Base-by-base conservation (phyloP, 2,329 filamentous ascomycete genomes). In the Cryphonectria parasitica region DNA sequence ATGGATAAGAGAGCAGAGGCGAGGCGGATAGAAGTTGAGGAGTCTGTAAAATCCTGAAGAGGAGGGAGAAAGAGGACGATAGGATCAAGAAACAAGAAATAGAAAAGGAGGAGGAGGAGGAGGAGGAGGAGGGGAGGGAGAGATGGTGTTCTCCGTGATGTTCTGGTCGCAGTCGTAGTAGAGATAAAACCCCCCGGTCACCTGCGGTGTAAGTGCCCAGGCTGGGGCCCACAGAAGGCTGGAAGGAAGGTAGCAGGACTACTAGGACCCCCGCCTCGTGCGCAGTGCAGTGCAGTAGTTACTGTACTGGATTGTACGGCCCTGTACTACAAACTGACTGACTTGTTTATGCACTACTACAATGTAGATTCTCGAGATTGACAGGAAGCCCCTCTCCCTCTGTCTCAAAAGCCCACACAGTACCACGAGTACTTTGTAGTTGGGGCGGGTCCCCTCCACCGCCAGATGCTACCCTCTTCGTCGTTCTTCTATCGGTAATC, bases 141-240 rank as follows among this genome's bases (percentile, higher is more conserved):
- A 63, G 28, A n/a, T 41, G 68, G 39, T 43, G 64, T 41, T 62
- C 25, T 62, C 25, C 28, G 64, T 72, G 70, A 72, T 69, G 49
- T 66, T 66, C 39, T 70, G 49, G 64, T 72, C 45, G 67, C 31
- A 36, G 56, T 61, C 28, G 56, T 34, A 22, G 17, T 34, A 39
- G 58, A 61, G 58, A 61, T 19, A 61, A 36, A 54, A 60, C 43
- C 56, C 52, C 65, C 65, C 39, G 31, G 64, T 65, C 64, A 28
- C 43, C 64, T 65, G 64, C 64, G 45, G 43, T 65, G 64, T 65
- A 65, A 65, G 64, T 65, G 45, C 45, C 64, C 43, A 49, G 43
- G 22, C 31, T 54, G 19, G 45, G 45, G 19, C 45, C 64, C 45
- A 52, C 43, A 45, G 43, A 49, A 49, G 45, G 45, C 45, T 49